Conservation (phyloP, 2,329 filamentous ascomycete genomes). For the Domatiomyces catenatus region DNA sequence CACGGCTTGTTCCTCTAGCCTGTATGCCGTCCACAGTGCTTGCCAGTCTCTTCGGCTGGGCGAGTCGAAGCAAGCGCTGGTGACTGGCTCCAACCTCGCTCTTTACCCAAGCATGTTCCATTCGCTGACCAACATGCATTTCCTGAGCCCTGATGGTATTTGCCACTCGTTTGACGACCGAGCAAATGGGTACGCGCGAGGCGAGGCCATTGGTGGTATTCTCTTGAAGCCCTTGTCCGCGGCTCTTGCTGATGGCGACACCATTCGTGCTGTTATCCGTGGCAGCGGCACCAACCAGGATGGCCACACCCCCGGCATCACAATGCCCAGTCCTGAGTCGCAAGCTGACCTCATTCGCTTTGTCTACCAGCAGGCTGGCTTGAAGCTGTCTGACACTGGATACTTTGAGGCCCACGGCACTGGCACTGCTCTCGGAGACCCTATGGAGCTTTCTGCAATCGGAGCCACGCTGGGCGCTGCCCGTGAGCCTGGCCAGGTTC, state of each 20-base stretch:
- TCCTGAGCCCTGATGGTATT: conserved; percentile 17
- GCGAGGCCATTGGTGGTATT: conserved; percentile 30
- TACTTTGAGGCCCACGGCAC: conserved; percentile 24
- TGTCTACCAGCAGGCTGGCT: conserved; percentile 21
- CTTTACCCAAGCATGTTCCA: conserved; percentile 15
- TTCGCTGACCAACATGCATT: conserved; percentile 16
- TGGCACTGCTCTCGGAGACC: conserved; percentile 23
- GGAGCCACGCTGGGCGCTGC: conserved; percentile 15
- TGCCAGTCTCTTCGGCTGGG: conserved; percentile 12
- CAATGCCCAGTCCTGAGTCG: conserved; percentile 25
- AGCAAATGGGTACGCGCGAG: conserved; percentile 33
- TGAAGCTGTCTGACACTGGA: conserved; percentile 6
- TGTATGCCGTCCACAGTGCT: conserved; percentile 20
- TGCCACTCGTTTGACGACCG: conserved; percentile 23
- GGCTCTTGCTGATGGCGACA: conserved; percentile 29
- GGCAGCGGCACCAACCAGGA: conserved; percentile 30
- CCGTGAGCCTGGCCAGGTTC: conserved; percentile 3
- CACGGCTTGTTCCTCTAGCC: conserved; percentile 18
- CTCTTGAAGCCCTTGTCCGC: conserved; percentile 29
- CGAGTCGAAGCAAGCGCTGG: conserved; percentile 8
- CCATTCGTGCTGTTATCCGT: conserved; percentile 30
- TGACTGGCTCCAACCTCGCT: conserved; percentile 17
- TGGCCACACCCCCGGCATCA: conserved; percentile 32
- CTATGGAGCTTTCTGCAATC: conserved; percentile 18
- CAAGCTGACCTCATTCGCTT: conserved; percentile 23